A percentile compares a stretch with the other conserved stretches of the same genome.
These are phyloP conservation scores for Diaporthe humulicola DNA, from an alignment of 2,329 filamentous ascomycete species.

Conservation along the genomic window DNA sequence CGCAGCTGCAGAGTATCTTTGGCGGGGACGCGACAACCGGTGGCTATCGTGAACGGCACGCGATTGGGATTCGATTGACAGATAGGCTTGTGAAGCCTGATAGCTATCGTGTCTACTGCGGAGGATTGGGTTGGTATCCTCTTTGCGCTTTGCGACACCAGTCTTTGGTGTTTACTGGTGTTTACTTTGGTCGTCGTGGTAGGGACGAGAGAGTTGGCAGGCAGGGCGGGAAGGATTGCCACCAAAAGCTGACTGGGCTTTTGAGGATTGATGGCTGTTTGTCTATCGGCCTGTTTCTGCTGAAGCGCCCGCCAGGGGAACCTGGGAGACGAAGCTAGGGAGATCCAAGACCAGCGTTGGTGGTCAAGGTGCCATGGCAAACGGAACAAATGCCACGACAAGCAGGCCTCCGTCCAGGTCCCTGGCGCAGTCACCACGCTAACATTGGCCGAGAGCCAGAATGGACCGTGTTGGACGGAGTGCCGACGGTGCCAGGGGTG, in stretches of 20 bases:
- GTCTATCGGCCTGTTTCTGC: constrained; percentile 6
- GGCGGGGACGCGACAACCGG: no score
- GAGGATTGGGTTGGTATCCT: neutral
- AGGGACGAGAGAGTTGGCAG: neutral
- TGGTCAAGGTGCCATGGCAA: neutral
- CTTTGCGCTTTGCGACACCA: constrained; percentile 11
- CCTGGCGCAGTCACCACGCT: constrained; percentile 10
- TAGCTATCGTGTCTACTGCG: neutral
- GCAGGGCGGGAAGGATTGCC: constrained; percentile 12
- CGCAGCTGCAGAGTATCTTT: neutral
- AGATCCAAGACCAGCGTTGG: constrained; percentile 1
- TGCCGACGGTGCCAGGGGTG: neutral
- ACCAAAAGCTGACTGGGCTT: constrained; percentile 6
- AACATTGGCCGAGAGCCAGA: neutral
- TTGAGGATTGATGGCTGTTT: neutral
- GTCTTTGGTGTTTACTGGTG: constrained; percentile 1
- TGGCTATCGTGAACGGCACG: no score
- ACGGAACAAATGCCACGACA: constrained; percentile 9
- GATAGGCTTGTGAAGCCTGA: neutral
- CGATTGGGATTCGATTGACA: neutral
- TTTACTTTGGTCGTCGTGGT: neutral
- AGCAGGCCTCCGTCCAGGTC: neutral
- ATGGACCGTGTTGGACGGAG: neutral
- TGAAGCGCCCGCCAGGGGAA: constrained; percentile 30
- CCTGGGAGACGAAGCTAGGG: constrained; percentile 12